Base-by-base conservation (phyloP, 1,284 basidiomycete species). In the Pterulicium gracile region DNA sequence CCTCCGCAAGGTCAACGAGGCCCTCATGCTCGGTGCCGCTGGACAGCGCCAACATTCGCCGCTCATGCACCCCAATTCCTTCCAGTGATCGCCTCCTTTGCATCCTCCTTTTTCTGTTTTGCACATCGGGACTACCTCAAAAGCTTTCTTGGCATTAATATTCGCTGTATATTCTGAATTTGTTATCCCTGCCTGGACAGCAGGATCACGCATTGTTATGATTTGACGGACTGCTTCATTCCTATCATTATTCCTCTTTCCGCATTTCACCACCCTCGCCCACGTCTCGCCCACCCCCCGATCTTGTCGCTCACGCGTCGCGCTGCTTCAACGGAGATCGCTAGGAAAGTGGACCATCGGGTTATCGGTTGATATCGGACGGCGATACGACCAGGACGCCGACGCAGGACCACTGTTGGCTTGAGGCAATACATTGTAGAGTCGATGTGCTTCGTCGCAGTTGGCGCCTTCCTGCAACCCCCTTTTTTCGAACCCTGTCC, bases 1-100 rank as follows among this genome's bases (percentile, higher is more conserved):
- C 55, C 80, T 88, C 58, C 76, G 81, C 64, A 81, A 75, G 57
- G 79, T 89, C 56, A 88, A 88, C 63, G 85, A 89, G 73, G 81
- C 81, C 35, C 71, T 89, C 59, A 88, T 88, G 82, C n/a, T 63
- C 61, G 2, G 42, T 21, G 19, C 42, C 23, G 42, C 19, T 23
- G 12, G 19, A 13, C 42, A 43, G 20, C 42, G 23, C 10, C 69
- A 70, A 53, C 68, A 67, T 45, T 59, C 61, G 49, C 58, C 61
- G 50, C 49, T 53, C 17, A 14, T 20, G 14, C 58, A 63, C 50
- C 52, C 60, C 39, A 51, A 49, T 49, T 79, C 75, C 64, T 82
- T 43, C 20, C 23, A 43, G 42, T 21, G 67, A 79, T 67, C 60
- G 64, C 58, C 51, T 52, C 51, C 47, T 49, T 58, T 10, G 20